Evolutionary conservation across 768 basidiomycete species (phyloP), one percentile per base, ranked within the genome.

Genomic region (Hericium alpestre): DNA sequence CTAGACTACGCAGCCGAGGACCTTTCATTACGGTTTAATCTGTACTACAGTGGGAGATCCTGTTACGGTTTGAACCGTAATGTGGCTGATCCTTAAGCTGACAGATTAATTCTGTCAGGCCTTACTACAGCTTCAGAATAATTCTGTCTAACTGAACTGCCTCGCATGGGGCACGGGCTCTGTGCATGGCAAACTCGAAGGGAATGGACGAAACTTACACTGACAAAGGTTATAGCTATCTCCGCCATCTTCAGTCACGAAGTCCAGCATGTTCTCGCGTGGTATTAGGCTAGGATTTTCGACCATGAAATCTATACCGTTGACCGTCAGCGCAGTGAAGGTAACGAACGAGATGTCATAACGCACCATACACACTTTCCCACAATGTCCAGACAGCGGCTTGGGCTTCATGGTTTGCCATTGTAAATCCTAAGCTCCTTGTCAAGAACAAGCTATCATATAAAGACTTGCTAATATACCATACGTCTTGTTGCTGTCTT

Each of bases 361-460:
- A 8, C 71, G 6, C 54, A 82, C 86, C 79, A 69, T 81, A 85
- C 25, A 84, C 83, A 11, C 78, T 71, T 3, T 76, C 70, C 88
- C 88, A 92, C 0, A 92, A 72, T 0, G 83, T 83, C 6, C 80
- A 79, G 39, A 90, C 86, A 2, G 88, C 89, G 51, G 80, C 79
- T 52, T 79, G 75, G 62, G 82, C 87, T 65, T 90, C 88, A 65
- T 80, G 84, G 58, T 89, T 73, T 0, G 85, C 81, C 40, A 90
- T 76, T 0, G 83, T 86, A 71, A 87, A 91, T 10, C 77, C 81
- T 60, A 38, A 60, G 72, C 73, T 15, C 58, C 25, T 50, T 7
- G 22, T 32, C 13, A 54, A 1, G 37, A 23, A 7, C 16, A 11
- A 6, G n/a, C 7, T 39, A 23, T 39, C n/a, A 38, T 20, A 18